These are phyloP conservation scores for Tetrahymena borealis DNA, from an alignment of 73 alveolate genomes.

Conservation along the genomic window DNA sequence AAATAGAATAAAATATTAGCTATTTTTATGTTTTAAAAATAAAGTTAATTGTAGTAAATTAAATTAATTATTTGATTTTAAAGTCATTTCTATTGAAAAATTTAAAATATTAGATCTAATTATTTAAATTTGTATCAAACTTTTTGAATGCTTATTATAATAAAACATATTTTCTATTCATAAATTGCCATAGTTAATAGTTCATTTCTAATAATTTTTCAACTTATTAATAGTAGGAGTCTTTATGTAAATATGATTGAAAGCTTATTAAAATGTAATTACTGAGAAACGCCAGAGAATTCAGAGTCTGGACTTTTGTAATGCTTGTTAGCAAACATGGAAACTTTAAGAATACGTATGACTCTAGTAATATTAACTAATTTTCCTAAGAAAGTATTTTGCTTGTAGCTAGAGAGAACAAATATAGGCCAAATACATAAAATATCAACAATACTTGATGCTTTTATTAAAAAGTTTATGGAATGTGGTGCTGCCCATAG, in stretches of 20 bases:
- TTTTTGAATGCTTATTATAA: too few species aligned
- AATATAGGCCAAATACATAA: neutral
- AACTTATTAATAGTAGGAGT: too few species aligned
- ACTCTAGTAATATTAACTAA: constrained; percentile 19
- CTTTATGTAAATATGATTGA: too few species aligned
- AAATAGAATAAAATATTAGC: constrained; percentile 13
- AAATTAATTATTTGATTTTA: too few species aligned
- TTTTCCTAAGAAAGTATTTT: constrained; percentile 6
- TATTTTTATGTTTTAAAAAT: neutral
- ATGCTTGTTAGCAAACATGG: constrained; percentile 11
- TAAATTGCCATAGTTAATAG: too few species aligned
- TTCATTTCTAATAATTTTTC: too few species aligned
- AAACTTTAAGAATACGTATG: constrained; percentile 19
- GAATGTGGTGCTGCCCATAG: neutral
- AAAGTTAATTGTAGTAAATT: neutral
- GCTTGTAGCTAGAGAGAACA: neutral
- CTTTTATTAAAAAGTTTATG: neutral
- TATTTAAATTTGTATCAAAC: too few species aligned
- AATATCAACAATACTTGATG: neutral
- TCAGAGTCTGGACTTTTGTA: constrained; percentile 39
- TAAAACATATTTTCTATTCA: too few species aligned
- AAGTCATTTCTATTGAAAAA: too few species aligned
- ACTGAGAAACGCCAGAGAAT: constrained; percentile 30
- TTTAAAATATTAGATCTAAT: too few species aligned
- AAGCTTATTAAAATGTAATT: too few species aligned